Conservation (phyloP, 768 basidiomycete genomes). For the Amanita pallidorosea region DNA sequence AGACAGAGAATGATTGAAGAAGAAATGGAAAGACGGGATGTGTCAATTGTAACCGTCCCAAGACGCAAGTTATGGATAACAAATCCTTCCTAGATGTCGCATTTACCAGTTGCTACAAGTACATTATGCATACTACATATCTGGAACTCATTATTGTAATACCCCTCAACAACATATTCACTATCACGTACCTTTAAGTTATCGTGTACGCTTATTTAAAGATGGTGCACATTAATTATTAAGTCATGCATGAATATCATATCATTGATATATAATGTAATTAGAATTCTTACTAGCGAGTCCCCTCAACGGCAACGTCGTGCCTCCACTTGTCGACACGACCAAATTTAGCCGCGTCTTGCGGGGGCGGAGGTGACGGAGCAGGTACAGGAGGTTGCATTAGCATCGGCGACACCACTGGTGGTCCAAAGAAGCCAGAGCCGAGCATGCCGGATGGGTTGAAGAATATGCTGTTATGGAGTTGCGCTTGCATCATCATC, state of each 20-base stretch:
- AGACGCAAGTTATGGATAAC: constrained; percentile 65
- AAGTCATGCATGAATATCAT: not conserved
- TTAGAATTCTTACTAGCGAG: not conserved
- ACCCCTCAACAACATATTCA: constrained; percentile 1
- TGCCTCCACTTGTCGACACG: constrained; percentile 76
- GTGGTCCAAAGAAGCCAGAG: constrained; percentile 56
- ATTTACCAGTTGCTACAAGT: constrained; percentile 6
- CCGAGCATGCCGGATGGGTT: constrained; percentile 55
- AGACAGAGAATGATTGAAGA: constrained; percentile 69
- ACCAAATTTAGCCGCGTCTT: constrained; percentile 56
- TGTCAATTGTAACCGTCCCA: constrained; percentile 73
- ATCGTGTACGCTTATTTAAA: not conserved
- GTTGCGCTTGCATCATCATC: constrained; percentile 69
- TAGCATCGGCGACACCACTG: constrained; percentile 35
- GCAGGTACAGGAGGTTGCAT: constrained; percentile 33
- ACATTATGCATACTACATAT: constrained; percentile 4
- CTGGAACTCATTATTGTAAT: constrained; percentile 3
- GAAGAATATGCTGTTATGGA: constrained; percentile 71
- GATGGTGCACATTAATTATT: not conserved
- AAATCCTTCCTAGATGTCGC: constrained; percentile 42
- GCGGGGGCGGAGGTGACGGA: constrained; percentile 53
- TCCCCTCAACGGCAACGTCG: constrained; percentile 67
- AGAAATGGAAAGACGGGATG: constrained; percentile 73
- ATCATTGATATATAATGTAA: not conserved
- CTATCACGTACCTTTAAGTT: not conserved